Percentiles rank a stretch among this genome's conserved stretches.
These are phyloP conservation scores for Phytophthora cactorum DNA, from an alignment of 352 stramenopile species.

Conservation along the genomic window DNA sequence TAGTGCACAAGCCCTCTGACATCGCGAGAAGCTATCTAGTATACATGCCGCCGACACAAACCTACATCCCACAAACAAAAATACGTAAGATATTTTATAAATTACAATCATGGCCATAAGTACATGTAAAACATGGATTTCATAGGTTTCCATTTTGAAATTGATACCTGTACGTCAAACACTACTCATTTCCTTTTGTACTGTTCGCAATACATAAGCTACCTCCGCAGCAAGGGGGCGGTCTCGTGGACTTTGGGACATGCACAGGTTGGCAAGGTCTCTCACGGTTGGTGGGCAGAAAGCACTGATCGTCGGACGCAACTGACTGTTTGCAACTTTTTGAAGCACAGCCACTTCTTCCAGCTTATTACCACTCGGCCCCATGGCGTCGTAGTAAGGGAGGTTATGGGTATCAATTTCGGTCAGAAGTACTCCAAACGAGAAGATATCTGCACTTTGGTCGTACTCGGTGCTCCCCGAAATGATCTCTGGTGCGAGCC, in stretches of 20 bases:
- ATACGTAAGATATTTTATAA: neutral
- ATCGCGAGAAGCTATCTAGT: no score
- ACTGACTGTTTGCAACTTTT: constrained; percentile 40
- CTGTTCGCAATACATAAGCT: constrained; percentile 42
- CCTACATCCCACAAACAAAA: no score
- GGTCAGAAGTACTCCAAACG: constrained; percentile 59
- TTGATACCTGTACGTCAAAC: neutral
- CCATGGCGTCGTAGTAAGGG: constrained; percentile 46
- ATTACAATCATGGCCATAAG: neutral
- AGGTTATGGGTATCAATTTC: constrained; percentile 65
- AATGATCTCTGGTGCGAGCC: constrained; percentile 71
- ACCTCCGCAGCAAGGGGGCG: constrained; percentile 49
- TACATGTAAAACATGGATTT: no score
- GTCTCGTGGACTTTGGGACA: constrained; percentile 35
- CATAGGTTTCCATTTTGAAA: neutral
- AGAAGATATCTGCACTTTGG: constrained; percentile 60
- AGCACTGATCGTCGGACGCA: constrained; percentile 29
- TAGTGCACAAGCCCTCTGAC: no score
- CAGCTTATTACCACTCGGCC: constrained; percentile 29
- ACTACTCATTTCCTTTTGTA: constrained; percentile 25
- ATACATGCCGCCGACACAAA: no score
- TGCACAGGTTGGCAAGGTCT: constrained; percentile 43
- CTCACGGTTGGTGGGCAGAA: constrained; percentile 34
- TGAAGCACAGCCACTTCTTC: constrained; percentile 51
- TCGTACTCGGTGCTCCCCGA: constrained; percentile 58